Evolutionary conservation across 139 green algal species (phyloP).

Genomic region (Eudorina sp.): DNA sequence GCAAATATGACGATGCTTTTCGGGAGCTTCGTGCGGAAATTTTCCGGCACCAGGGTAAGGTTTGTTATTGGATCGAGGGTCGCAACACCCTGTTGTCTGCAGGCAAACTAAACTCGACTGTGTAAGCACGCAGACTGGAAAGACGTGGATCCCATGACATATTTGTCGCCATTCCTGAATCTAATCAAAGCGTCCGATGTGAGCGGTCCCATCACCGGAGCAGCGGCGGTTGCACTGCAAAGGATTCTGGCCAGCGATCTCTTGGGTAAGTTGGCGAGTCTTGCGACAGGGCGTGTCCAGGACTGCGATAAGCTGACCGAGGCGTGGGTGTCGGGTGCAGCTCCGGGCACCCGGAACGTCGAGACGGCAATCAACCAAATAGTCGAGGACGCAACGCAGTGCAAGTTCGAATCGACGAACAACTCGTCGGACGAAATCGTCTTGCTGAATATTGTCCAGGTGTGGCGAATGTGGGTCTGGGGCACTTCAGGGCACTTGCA

Average conservation of each 20-base stretch:
- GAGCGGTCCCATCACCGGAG: conserved; percentile 90
- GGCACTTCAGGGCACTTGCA: too few relatives aligned
- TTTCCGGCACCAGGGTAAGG: conserved; percentile 79
- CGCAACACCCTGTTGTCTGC: conserved; percentile 32
- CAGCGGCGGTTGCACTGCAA: conserved; percentile 86
- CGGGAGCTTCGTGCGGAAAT: conserved; percentile 82
- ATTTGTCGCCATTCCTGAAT: conserved; percentile 93
- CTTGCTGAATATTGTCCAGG: conserved; percentile 94
- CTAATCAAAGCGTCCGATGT: conserved; percentile 91
- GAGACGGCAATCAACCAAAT: conserved; percentile 86
- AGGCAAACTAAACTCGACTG: too few relatives aligned
- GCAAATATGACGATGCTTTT: conserved; percentile 88
- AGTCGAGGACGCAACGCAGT: conserved; percentile 90
- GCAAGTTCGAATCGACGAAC: conserved; percentile 95
- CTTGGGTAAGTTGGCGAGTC: conserved; percentile 64
- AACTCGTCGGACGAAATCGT: conserved; percentile 94
- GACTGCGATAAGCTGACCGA: background rate
- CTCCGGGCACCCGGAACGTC: conserved; percentile 49
- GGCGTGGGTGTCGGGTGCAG: conserved; percentile 50
- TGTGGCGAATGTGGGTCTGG: background rate
- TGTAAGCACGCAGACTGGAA: conserved; percentile 79
- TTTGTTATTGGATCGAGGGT: conserved; percentile 4
- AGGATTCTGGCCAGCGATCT: conserved; percentile 84
- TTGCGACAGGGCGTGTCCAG: background rate
- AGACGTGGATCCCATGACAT: conserved; percentile 83